Evolutionary conservation across 2,329 filamentous ascomycete species (phyloP), one percentile per base, ranked within the genome.

Genomic region (Coniochaeta prunicola): DNA sequence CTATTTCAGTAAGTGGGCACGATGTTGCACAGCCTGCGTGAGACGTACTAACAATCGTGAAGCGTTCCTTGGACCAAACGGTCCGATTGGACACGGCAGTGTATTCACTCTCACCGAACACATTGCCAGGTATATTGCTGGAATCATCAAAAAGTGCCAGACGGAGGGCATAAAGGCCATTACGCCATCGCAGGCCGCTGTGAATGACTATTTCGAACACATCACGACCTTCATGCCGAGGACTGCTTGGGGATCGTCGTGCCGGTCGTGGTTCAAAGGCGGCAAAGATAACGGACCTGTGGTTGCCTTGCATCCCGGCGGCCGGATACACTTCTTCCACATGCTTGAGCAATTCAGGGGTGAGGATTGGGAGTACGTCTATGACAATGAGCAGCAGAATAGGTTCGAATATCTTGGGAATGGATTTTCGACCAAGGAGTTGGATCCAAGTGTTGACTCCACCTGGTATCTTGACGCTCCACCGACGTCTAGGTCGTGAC

Each of bases 361-460:
- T 19, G 80, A 83, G 66, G 77, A 83, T 63, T 83, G 75, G 72
- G 79, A 82, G 53, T 82, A 80, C 62, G 71, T 76, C 24, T 78
- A 79, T 45, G 71, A 75, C 30, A 67, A 61, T 60, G 61, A 59
- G 9, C 62, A 62, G n/a, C 62, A 63, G 59, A 82, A 82, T 62
- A 69, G 79, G 33, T 82, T 81, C 62, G 68, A 63, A n/a, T 82
- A 80, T 59, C 69, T 82, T 9, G 80, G 80, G 9, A 82, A 82
- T 55, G 80, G 80, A 1, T 81, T 81, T 64, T 80, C 80, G 26
- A 69, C 68, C 4, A 73, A 70, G 63, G 79, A 82, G 69, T 59
- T 76, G 10, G 73, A 73, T 38, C 68, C 69, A 1, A 57, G 56
- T 2, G 67, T 60, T 17, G 73, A 79, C 53, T 64, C 71, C 31